These are phyloP conservation scores for Xylariales sp. DNA, from an alignment of 2,329 filamentous ascomycete genomes.

Conservation along the genomic window DNA sequence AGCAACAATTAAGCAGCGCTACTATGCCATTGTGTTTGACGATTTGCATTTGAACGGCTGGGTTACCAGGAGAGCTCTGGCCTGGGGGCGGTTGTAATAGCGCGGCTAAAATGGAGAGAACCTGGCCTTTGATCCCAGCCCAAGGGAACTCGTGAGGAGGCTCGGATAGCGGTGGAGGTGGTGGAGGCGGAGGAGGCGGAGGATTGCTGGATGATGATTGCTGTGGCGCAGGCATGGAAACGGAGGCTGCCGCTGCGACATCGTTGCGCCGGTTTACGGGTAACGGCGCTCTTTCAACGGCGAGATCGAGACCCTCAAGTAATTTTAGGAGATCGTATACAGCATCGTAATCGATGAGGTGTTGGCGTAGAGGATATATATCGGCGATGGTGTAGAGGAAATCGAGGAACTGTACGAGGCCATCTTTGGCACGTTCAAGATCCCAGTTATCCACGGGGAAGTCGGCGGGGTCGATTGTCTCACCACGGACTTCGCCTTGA, in stretches of 20 bases:
- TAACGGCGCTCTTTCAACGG: slow-evolving; percentile 84
- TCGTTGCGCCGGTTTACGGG: slow-evolving; percentile 55
- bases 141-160: slow-evolving; percentile 73
- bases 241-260: slow-evolving; percentile 39
- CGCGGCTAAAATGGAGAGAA: slow-evolving; percentile 88
- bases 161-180: slow-evolving; percentile 68
- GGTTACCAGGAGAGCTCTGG: slow-evolving; percentile 70
- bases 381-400: slow-evolving; percentile 92
- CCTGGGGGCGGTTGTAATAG: slow-evolving; percentile 84
- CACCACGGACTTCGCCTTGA: slow-evolving; percentile 87
- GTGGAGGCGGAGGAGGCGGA: slow-evolving; percentile 58
- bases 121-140: slow-evolving; percentile 87
- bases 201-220: slow-evolving; percentile 49
- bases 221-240: slow-evolving; percentile 47
- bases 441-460: slow-evolving; percentile 97
- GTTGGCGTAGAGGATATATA: slow-evolving; percentile 81
- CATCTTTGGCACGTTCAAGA: slow-evolving; percentile 96
- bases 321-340: slow-evolving; percentile 89
- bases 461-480: slow-evolving; percentile 80
- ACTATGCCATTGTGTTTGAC: slow-evolving; percentile 87
- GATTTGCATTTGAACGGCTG: slow-evolving; percentile 87
- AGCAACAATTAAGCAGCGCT: slow-evolving; percentile 86
- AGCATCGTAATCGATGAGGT: slow-evolving; percentile 92
- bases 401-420: slow-evolving; percentile 92
- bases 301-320: slow-evolving; percentile 86